A percentile compares a stretch with the other conserved stretches of the same genome.
phyloP scores from a whole-genome alignment of 768 basidiomycete species.

The Leccinum variicolor region DNA sequence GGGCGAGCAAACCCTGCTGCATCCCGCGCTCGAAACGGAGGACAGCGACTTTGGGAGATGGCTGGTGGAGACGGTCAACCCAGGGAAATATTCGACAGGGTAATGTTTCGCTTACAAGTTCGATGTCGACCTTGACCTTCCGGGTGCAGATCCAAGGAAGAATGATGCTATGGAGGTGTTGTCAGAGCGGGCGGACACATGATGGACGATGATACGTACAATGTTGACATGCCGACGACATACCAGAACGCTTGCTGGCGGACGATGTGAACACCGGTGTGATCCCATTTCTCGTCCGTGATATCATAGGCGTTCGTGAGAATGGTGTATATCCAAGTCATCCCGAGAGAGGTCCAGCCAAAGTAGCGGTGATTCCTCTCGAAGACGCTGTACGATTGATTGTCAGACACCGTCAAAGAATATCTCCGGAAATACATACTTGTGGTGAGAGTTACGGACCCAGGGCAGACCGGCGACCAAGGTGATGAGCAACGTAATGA shows the following conservation, averaged over 20 bases:
- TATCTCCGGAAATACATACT: slow-evolving; percentile 41
- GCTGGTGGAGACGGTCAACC: slow-evolving; percentile 38
- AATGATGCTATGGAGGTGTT: slow-evolving; percentile 44
- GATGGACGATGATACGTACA: slow-evolving; percentile 42
- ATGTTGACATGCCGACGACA: slow-evolving; percentile 65
- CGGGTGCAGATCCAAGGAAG: slow-evolving; percentile 77
- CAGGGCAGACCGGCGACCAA: slow-evolving; percentile 70
- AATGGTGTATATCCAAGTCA: slow-evolving; percentile 65
- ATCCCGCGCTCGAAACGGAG: slow-evolving; percentile 79
- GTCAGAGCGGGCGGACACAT: not conserved
- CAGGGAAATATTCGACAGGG: not conserved
- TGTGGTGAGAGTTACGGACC: slow-evolving; percentile 79
- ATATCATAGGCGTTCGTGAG: slow-evolving; percentile 62
- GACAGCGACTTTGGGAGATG: slow-evolving; percentile 75
- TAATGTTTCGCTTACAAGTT: slow-evolving; percentile 49
- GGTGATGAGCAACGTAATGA: slow-evolving; percentile 53
- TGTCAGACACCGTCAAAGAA: not conserved
- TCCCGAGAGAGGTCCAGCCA: slow-evolving; percentile 64
- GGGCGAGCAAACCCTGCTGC: slow-evolving; percentile 76
- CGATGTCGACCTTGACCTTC: slow-evolving; percentile 69
- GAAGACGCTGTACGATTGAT: slow-evolving; percentile 50
- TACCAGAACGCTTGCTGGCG: slow-evolving; percentile 79
- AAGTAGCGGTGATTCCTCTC: slow-evolving; percentile 79
- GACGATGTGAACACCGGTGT: slow-evolving; percentile 50
- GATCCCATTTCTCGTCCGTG: slow-evolving; percentile 53